Percentiles rank a stretch among this genome's conserved stretches.
These are phyloP conservation scores for Hordeum pubiflorum DNA, from an alignment of 202 grass and related monocot species.

Conservation along the genomic window DNA sequence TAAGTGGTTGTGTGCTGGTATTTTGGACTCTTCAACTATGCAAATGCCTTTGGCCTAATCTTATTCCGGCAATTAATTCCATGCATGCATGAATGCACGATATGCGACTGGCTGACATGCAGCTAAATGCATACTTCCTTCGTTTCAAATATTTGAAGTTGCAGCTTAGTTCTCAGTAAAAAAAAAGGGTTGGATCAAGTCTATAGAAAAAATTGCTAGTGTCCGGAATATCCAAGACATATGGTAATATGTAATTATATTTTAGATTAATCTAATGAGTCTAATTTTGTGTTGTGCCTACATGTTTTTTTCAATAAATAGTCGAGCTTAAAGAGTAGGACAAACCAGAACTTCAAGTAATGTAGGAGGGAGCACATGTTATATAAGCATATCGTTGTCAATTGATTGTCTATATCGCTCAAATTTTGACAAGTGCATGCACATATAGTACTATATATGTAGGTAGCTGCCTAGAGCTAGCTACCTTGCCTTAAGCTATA, in stretches of 20 bases:
- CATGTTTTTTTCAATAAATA: background rate
- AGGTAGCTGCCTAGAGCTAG: background rate
- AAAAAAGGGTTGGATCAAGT: background rate
- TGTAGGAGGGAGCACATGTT: background rate
- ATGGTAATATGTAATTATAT: too few species aligned
- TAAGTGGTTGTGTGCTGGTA: constrained; percentile 3
- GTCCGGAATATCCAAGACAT: background rate
- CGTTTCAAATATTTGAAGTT: background rate
- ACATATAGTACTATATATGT: background rate
- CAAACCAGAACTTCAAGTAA: background rate
- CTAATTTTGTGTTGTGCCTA: background rate
- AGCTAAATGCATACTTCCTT: background rate
- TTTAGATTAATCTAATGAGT: background rate
- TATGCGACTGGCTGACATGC: background rate
- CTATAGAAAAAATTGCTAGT: background rate
- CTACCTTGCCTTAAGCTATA: background rate
- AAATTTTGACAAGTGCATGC: constrained; percentile 6
- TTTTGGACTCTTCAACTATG: constrained; percentile 14
- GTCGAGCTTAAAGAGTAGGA: background rate
- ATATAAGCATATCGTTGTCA: background rate
- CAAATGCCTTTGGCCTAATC: constrained; percentile 33
- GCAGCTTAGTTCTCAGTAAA: background rate
- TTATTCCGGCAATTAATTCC: constrained; percentile 9
- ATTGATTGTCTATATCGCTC: background rate
- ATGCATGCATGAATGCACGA: background rate